Base-by-base conservation (phyloP, 1,284 basidiomycete genomes). In the Pisolithus thermaeus region DNA sequence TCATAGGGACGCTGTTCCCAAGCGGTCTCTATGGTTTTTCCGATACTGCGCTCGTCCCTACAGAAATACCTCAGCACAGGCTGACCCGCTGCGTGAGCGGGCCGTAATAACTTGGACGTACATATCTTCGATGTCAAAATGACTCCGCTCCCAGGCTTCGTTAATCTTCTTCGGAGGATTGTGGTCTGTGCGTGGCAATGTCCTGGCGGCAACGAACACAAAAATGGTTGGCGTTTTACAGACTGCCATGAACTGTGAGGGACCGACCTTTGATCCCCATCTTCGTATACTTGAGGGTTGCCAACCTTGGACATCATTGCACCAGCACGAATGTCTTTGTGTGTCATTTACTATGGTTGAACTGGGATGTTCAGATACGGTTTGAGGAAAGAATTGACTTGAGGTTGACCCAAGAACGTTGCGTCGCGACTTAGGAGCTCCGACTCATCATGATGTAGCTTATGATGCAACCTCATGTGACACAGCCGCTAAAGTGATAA, bases 261-360 rank as follows among this genome's bases (percentile, higher is more conserved):
- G 23, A 50, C 62, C 16, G 56, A 70, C 74, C 70, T 67, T 55
- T 76, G 74, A 46, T 76, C 75, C 43, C 68, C 66, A 35, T 62
- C 70, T 49, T 73, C 66, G 62, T 77, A 73, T 41, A 73, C 62
- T 47, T 75, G 74, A 14, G 68, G 58, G 58, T 70, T 75, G 20
- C 74, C 76, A 45, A 73, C 72, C 50, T 71, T 75, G 42, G 75
- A 76, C 61, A 72, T 70, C 76, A 77, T 76, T 30, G 70, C 64
- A 30, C 56, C 70, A 49, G 58, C 71, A 63, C 58, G 54, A 60
- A 42, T 46, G 38, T 61, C 57, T 30, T 46, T 46, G 30, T 35
- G 44, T 20, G 44, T 46, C 44, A 46, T 46, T 32, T 46, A 16
- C 27, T 11, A n/a, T n/a, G n/a, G 8, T 20, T 39, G 38, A 20